Evolutionary conservation across 2,329 filamentous ascomycete genomes (phyloP), one percentile per base, ranked within the genome.

Genomic region (Fusarium austroafricanum): DNA sequence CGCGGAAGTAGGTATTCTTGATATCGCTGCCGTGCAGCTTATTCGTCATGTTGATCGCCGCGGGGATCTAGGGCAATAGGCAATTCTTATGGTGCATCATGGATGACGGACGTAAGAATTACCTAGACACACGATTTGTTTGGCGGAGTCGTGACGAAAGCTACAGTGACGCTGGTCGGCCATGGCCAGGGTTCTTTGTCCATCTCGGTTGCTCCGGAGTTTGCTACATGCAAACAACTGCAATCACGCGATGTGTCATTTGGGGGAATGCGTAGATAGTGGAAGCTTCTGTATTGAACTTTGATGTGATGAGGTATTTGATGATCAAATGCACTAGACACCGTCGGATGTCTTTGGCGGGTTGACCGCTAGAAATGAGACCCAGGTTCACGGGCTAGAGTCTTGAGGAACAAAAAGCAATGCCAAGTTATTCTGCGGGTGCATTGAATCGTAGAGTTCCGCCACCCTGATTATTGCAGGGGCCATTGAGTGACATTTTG

Each of bases 391-490:
- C 17, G 26, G 31, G 38, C n/a, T 14, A 21, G 38, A 46, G 17
- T 45, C 42, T 15, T 31, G 37, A 33, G 21, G 35, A 10, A n/a
- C 21, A 38, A 51, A 53, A 60, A 53, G 45, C 26, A 61, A 59
- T 51, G 65, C 50, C 65, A 66, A 44, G 60, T 43, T 66, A 20
- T 57, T 43, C 45, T 56, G 46, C 18, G 40, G 29, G 33, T 53
- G 60, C 50, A 26, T 61, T 33, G 38, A 58, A 52, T 39, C 59
- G 61, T 43, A 69, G 55, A 63, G 45, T 67, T 67, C 66, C 66
- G 66, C 66, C 62, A 70, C 66, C 53, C 33, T 53, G 43, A 61
- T 52, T 54, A 39, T 45, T 52, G 18, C 61, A 68, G 65, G 65
- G 65, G 55, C 65, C 38, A 38, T 20, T 55, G 59, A 55, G 46